Base-by-base conservation (phyloP, 225 moss, liverwort and hornwort species). In the Bryoerythrophyllum caledonicum region DNA sequence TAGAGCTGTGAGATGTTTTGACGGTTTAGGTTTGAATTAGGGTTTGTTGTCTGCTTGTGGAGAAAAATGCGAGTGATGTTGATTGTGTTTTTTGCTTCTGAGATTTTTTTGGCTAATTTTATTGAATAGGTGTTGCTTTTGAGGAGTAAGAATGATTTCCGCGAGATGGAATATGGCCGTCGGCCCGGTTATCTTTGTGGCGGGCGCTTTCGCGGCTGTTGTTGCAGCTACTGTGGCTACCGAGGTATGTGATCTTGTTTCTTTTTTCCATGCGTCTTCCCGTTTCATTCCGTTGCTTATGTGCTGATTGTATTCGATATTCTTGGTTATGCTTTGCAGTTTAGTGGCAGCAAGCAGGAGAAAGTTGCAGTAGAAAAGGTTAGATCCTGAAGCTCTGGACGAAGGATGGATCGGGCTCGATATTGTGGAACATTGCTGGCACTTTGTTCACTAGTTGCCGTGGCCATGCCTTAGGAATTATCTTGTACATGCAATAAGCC, bases 141-240 rank as follows among this genome's bases (percentile, higher is more conserved):
- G 72, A 74, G 67, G 75, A 79, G 62, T 55, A 23, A 77, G 6
- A 24, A 87, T 87, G 87, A 84, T 87, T 80, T 82, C 87, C 57
- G 46, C 87, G 34, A 84, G 79, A 43, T 87, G 87, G 87, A 87
- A 84, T 72, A 0, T 87, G 68, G 87, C 72, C 68, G 7, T 84
- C 40, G 87, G 87, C 68, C 87, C 87, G 26, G 64, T 25, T 53
- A 8, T 82, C 41, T 63, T 84, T 72, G 79, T 84, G 30, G 75
- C 44, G 19, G 84, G 74, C 49, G 87, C 77, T 27, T 87, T 62
- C 60, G 87, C 74, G 43, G 77, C 81, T 59, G 87, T 87, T 77
- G 34, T 87, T 55, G 84, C 66, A 25, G 84, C 81, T 44, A 84
- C 87, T 49, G 65, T 87, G 35, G 82, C 76, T 25, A 54, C 10